Base-by-base conservation (phyloP, 306 rosid genomes). In the Morella rubra region DNA sequence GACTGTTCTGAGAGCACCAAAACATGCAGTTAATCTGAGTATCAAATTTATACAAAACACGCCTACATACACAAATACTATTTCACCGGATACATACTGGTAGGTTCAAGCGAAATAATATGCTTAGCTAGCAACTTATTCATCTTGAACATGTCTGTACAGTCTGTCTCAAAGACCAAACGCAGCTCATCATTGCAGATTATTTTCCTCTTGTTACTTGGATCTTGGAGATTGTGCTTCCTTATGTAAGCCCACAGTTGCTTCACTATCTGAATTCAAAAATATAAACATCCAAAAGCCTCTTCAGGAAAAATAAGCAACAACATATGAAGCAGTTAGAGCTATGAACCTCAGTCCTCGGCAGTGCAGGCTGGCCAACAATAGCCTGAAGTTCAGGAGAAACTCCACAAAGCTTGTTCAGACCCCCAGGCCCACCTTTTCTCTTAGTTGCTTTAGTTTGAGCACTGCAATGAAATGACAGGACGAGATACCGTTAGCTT, bases 361-460 rank as follows among this genome's bases (percentile, higher is more conserved):
- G 89, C 76, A 92, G 72, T 60, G 87, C 83, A 44, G 96, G 92
- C 60, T 90, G 96, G 77, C 96, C 96, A 76, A 92, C 97, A 87
- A 92, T 92, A 77, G 86, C 90, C 85, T 92, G 97, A 76, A 92
- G 96, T 86, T 88, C 89, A 73, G 97, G 96, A 0, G 97, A 92
- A 79, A 92, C 91, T 12, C 91, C 96, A 58, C 96, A 92, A 27
- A 88, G 86, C 74, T 92, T 90, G 89, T 79, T 90, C 56, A 92
- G 87, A 83, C 97, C 93, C 58, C 97, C 97, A 0, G 97, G 93
- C 74, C 97, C 97, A 81, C 97, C 97, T 86, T 88, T 87, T 87
- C 85, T 89, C 91, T 92, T 92, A 41, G 70, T 16, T 40, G 91
- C 46, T 86, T 92, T 90, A 20, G 88, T 83, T 69, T 78, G 89